Base-by-base conservation (phyloP, 306 rosid genomes). In the Rosa rugosa region DNA sequence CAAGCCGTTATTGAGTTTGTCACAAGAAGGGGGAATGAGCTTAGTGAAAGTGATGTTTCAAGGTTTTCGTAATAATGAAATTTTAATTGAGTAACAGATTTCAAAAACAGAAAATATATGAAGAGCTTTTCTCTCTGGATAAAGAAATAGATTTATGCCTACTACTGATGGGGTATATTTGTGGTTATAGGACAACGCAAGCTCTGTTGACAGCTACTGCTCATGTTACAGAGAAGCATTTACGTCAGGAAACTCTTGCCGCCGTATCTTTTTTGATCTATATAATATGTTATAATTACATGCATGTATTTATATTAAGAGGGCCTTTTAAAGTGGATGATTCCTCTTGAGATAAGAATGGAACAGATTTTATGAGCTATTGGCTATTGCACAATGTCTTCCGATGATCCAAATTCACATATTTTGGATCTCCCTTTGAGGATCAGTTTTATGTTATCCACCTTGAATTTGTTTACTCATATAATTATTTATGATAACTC, bases 1-100 rank as follows among this genome's bases (percentile, higher is more conserved):
- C 97, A 92, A 83, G 97, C 97, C 77, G 89, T 95, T 79, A 84
- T 91, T 69, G 97, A 95, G 86, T 88, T 95, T 72, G 97, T 92
- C 75, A 86, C 88, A 9, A 91, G 74, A 79, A 91, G 99, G 80
- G 97, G 94, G 79, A 80, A 74, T 77, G 99, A 91, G 81, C 90
- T 95, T 77, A 85, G 84, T 38, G 98, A 92, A 70, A 86, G 75
- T 69, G 99, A 95, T 74, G 89, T 92, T 77, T 88, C 99, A 78
- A 95, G 99, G 99, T 94, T 79, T 86, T 41, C 77, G 67, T 68
- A 49, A 36, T 83, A 51, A 38, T 41, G 18, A 63, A 80, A 22
- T 79, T 71, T 12, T 74, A 49, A 77, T 54, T 56, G 8, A 67
- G 51, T 71, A 25, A 72, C 44, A 71, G 71, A 59, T 46, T 83